phyloP scores from a whole-genome alignment of 1,284 basidiomycete genomes.

The Pholiota adiposa region DNA sequence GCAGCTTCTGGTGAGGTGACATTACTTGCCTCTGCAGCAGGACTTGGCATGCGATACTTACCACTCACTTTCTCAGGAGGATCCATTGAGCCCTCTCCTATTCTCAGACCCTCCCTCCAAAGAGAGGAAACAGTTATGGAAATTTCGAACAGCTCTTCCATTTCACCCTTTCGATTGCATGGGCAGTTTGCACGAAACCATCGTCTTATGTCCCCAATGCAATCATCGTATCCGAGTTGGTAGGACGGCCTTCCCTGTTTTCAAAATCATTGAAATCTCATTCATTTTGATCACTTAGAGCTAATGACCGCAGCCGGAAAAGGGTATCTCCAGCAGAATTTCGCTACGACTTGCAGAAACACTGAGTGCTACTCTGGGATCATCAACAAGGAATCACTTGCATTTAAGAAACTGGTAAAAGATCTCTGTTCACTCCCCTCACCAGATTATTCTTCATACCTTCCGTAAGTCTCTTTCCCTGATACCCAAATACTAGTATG shows the following conservation, averaged over 20 bases:
- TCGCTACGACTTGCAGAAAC: conserved; percentile 30
- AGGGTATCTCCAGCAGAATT: conserved; percentile 44
- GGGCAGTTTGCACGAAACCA: conserved; percentile 21
- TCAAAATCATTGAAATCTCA: neutral
- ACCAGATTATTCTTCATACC: conserved; percentile 17
- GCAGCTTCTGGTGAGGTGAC: conserved; percentile 30
- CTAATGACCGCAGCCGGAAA: conserved; percentile 35
- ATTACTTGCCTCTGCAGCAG: conserved; percentile 16
- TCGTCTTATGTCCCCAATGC: conserved; percentile 41
- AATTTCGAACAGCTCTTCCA: conserved; percentile 29
- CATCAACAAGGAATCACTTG: conserved; percentile 40
- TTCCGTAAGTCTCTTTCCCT: conserved; percentile 38
- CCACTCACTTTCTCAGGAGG: neutral
- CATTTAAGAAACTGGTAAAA: conserved; percentile 37
- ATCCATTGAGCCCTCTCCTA: conserved; percentile 4
- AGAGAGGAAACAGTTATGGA: conserved; percentile 30
- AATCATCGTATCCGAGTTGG: conserved; percentile 22
- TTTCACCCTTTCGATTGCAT: conserved; percentile 41
- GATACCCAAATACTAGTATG: neutral
- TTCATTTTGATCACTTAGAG: conserved; percentile 25
- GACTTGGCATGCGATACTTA: neutral
- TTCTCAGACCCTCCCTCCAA: conserved; percentile 9
- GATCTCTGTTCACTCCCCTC: conserved; percentile 29
- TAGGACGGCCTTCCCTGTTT: conserved; percentile 17
- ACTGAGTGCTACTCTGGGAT: conserved; percentile 23